These are phyloP conservation scores for Ligustrum vulgare DNA, from an alignment of 257 asterid species.

Conservation along the genomic window DNA sequence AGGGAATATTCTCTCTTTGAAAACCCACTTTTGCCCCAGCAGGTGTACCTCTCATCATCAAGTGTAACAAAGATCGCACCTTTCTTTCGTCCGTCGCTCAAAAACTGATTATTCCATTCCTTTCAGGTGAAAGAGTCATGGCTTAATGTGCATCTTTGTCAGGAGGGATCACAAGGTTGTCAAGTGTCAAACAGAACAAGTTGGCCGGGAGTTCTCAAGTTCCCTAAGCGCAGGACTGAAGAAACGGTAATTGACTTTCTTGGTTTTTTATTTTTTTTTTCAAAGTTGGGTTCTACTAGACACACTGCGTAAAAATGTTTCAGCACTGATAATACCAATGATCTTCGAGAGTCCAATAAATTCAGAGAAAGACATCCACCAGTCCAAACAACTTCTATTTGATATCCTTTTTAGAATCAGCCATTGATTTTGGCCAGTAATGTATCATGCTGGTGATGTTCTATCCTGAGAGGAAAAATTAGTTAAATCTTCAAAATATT, in stretches of 20 bases:
- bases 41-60: slow-evolving; percentile 44
- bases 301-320: too few relatives aligned
- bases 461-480: neutral
- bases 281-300: too few relatives aligned
- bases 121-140: slow-evolving; percentile 91
- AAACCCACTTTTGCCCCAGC: slow-evolving; percentile 70
- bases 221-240: slow-evolving; percentile 80
- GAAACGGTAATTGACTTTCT: slow-evolving; percentile 53
- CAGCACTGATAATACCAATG: too few relatives aligned
- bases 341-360: too few relatives aligned
- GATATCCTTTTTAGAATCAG: neutral
- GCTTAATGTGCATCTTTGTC: slow-evolving; percentile 93
- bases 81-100: slow-evolving; percentile 10
- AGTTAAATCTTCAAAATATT: neutral
- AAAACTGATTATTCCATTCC: neutral
- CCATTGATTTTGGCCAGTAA: too few relatives aligned
- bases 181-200: slow-evolving; percentile 62
- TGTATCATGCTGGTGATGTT: neutral
- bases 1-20: slow-evolving; percentile 90
- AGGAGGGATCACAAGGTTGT: slow-evolving; percentile 76
- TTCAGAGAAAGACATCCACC: too few relatives aligned
- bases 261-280: too few relatives aligned
- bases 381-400: too few relatives aligned
- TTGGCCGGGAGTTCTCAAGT: slow-evolving; percentile 53
- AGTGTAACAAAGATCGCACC: neutral